Evolutionary conservation across 352 stramenopile species (phyloP), one percentile per base, ranked within the genome.

Genomic region (Globisporangium iwayamae): DNA sequence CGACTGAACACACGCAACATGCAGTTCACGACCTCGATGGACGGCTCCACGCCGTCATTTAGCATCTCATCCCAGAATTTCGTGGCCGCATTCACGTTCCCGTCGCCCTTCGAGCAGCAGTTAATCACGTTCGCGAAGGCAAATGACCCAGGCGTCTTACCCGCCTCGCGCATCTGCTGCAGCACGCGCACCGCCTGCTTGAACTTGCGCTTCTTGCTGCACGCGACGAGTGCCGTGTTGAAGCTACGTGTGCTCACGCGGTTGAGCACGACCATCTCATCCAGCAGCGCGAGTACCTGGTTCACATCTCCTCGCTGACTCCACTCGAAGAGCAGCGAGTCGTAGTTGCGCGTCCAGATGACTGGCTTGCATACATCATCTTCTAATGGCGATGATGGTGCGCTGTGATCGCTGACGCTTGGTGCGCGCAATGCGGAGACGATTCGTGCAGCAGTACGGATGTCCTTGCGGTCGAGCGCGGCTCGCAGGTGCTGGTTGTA

Each of bases 171-270:
- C 79, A 91, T 90, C 38, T 81, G 67, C 36, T 70, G 47, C 9
- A 90, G 25, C 32, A 91, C 78, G 13, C 61, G 53, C 20, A 54
- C 65, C 0, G 71, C 84, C 39, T 66, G 63, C 1, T 68, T 63
- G 60, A 91, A 32, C 62, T 85, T 67, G 9, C 75, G 64, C 8
- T 64, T 63, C 9, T 75, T 74, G 58, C 81, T 87, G 58, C 82
- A 93, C 36, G 76, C 81, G 59, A 83, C 82, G 41, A 93, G 76
- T n/a, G 67, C 81, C 16, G 85, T 85, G 63, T 93, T 78, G 56
- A 91, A 91, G 59, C 76, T 87, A 45, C 76, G 72, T 30, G 70
- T 60, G 38, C 75, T 73, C 10, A 75, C 79, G 39, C 77, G 74
- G 3, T 72, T 48, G 41, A 72, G 66, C 18, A 34, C 50, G 34